phyloP scores from a whole-genome alignment of 2,329 filamentous ascomycete species.

The Dothideomycetidae sp. region DNA sequence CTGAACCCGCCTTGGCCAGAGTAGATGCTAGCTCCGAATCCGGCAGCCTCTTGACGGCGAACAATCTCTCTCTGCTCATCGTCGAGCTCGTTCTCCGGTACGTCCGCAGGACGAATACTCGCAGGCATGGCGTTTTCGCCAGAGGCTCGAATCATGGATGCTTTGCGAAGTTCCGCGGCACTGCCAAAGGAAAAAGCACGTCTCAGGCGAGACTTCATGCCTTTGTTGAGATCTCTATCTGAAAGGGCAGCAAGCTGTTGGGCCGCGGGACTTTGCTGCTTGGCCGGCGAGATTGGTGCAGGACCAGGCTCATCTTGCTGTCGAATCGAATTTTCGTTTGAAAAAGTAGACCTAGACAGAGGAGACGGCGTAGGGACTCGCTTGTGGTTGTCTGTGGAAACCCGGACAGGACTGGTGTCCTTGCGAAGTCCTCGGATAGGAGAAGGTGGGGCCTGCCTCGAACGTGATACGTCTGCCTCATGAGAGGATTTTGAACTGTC shows the following conservation, averaged over 20 bases:
- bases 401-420: constrained; percentile 13
- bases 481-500: constrained; percentile 10
- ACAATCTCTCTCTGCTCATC: constrained; percentile 86
- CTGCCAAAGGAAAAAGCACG: constrained; percentile 95
- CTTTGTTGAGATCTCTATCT: constrained; percentile 61
- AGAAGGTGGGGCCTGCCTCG: constrained; percentile 7
- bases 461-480: background rate
- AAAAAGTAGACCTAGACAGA: constrained; percentile 24
- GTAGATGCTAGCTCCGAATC: constrained; percentile 88
- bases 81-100: constrained; percentile 35
- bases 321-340: constrained; percentile 7
- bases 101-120: constrained; percentile 14
- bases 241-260: constrained; percentile 78
- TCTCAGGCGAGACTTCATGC: constrained; percentile 75
- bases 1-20: constrained; percentile 71
- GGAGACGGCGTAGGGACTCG: constrained; percentile 32
- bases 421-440: constrained; percentile 5
- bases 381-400: constrained; percentile 26
- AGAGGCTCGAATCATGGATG: constrained; percentile 27
- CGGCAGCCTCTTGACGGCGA: constrained; percentile 78
- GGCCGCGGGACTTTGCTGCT: constrained; percentile 52
- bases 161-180: constrained; percentile 73
- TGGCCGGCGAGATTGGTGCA: constrained; percentile 19
- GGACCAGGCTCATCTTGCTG: constrained; percentile 7
- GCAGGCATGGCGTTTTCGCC: constrained; percentile 38